Percentiles rank a stretch among this genome's conserved stretches.
phyloP scores from a whole-genome alignment of 306 rosid species.

The Sicyos edulis region DNA sequence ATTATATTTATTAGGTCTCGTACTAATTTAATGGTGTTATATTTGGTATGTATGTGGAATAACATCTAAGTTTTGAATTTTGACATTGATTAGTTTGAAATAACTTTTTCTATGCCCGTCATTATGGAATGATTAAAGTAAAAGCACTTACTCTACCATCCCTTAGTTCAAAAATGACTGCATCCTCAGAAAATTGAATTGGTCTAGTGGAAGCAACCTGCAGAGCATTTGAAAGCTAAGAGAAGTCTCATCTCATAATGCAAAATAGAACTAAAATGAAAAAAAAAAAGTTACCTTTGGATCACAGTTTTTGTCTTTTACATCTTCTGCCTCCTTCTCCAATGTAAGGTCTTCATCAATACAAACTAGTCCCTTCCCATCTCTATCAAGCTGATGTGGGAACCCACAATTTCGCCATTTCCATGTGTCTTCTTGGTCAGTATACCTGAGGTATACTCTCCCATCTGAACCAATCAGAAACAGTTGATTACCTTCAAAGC shows the following conservation, averaged over 20 bases:
- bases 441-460: slow-evolving; percentile 64
- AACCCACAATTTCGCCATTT: slow-evolving; percentile 74
- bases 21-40: neutral
- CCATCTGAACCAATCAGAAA: slow-evolving; percentile 89
- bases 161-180: slow-evolving; percentile 73
- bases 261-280: neutral
- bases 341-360: slow-evolving; percentile 31
- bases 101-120: neutral
- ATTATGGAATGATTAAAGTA: slow-evolving; percentile 4
- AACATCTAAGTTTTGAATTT: neutral
- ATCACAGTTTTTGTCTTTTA: slow-evolving; percentile 44
- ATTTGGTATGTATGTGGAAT: neutral
- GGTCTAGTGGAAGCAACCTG: slow-evolving; percentile 83
- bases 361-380: slow-evolving; percentile 26
- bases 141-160: slow-evolving; percentile 73
- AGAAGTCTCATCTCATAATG: neutral
- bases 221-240: slow-evolving; percentile 19
- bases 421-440: slow-evolving; percentile 61
- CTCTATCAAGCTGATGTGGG: slow-evolving; percentile 37
- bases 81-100: neutral
- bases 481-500: slow-evolving; percentile 57
- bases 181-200: slow-evolving; percentile 63
- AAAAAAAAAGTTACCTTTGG: slow-evolving; percentile 48
- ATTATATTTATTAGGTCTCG: neutral
- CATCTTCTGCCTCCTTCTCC: slow-evolving; percentile 27